Percentiles rank a stretch among this genome's conserved stretches.
Evolutionary conservation across 2,329 filamentous ascomycete species (phyloP).

Genomic region (Penicillium sp.): DNA sequence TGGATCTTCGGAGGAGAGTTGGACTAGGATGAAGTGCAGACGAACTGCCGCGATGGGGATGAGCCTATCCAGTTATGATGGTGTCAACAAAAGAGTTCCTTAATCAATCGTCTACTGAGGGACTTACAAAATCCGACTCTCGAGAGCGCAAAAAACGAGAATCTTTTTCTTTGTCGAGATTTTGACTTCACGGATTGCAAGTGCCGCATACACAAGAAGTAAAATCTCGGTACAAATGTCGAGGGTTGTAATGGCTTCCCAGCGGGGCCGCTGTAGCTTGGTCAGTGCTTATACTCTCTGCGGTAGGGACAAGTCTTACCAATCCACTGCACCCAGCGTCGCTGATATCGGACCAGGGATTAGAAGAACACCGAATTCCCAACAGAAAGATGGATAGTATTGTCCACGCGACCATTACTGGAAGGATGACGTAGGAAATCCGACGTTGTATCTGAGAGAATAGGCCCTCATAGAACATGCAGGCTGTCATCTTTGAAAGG

Average conservation of each 20-base stretch:
- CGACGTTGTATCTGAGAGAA: slow-evolving; percentile 13
- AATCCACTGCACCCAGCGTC: slow-evolving; percentile 8
- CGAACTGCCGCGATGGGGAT: slow-evolving; percentile 16
- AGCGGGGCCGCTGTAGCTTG: slow-evolving; percentile 8
- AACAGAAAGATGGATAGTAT: slow-evolving; percentile 6
- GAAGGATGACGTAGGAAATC: slow-evolving; percentile 3
- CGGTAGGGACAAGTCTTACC: slow-evolving; percentile 1
- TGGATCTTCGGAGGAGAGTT: slow-evolving; percentile 12
- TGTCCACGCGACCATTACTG: slow-evolving; percentile 8
- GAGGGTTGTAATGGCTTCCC: slow-evolving; percentile 16
- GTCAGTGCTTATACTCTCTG: neutral
- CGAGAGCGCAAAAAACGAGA: slow-evolving; percentile 13
- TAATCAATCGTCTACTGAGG: neutral
- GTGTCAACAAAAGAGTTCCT: neutral
- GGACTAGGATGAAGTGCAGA: slow-evolving; percentile 9
- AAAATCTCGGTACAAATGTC: slow-evolving; percentile 16
- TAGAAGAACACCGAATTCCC: slow-evolving; percentile 11
- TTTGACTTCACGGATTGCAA: slow-evolving; percentile 15
- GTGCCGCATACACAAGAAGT: slow-evolving; percentile 10
- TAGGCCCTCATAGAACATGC: slow-evolving; percentile 17
- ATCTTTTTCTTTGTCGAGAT: slow-evolving; percentile 17
- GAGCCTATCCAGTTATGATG: slow-evolving; percentile 3
- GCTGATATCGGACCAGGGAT: slow-evolving; percentile 17
- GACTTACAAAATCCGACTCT: slow-evolving; percentile 9
- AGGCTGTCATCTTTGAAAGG: slow-evolving; percentile 17